Evolutionary conservation across 2,329 filamentous ascomycete species (phyloP).

Genomic region (Penicillium sp.): DNA sequence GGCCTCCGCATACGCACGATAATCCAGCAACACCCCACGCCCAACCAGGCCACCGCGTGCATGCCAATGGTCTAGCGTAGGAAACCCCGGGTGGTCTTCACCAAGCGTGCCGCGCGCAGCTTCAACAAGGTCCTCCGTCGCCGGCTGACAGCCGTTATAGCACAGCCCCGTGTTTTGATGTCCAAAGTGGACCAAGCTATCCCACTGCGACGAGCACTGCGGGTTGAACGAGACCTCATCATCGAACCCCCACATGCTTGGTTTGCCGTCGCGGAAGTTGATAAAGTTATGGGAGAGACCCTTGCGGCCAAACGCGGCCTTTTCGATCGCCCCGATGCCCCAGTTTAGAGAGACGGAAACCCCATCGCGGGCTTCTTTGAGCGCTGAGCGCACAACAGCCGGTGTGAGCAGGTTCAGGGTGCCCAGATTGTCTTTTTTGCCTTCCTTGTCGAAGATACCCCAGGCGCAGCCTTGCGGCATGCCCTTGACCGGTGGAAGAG

Average conservation of each 20-base stretch:
- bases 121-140: constrained; percentile 28
- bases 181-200: constrained; percentile 42
- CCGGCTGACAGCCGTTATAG: constrained; percentile 39
- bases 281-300: constrained; percentile 36
- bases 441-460: constrained; percentile 47
- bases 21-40: constrained; percentile 60
- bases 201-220: constrained; percentile 53
- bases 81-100: constrained; percentile 22
- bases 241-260: constrained; percentile 48
- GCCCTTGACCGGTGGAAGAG: constrained; percentile 45
- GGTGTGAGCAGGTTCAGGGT: constrained; percentile 53
- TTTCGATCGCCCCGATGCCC: constrained; percentile 38
- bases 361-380: constrained; percentile 49
- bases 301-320: constrained; percentile 42
- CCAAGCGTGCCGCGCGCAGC: not conserved
- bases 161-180: constrained; percentile 31
- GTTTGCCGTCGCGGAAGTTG: constrained; percentile 29
- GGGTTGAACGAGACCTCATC: constrained; percentile 55
- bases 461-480: constrained; percentile 51
- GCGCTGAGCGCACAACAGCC: constrained; percentile 48
- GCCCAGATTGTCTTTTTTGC: constrained; percentile 50
- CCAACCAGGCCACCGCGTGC: constrained; percentile 52
- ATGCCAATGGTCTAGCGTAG: constrained; percentile 40
- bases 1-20: constrained; percentile 58
- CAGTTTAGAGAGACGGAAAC: constrained; percentile 48